Evolutionary conservation across 345 rosid genomes (phyloP).

Genomic region (Pistacia atlantica): DNA sequence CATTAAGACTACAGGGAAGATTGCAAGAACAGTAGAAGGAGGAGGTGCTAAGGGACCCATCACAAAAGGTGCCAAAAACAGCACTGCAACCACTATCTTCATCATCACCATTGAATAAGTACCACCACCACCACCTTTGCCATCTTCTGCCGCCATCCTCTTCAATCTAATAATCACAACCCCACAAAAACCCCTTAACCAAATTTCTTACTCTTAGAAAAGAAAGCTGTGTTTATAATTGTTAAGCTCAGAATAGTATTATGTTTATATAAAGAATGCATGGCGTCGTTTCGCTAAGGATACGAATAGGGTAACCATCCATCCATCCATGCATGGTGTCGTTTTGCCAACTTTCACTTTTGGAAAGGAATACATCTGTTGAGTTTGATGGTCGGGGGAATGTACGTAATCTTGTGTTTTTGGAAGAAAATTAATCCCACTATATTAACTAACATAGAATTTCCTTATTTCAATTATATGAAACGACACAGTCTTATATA

Average conservation of each 20-base stretch:
- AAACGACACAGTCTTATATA: no score
- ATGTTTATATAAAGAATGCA: background rate
- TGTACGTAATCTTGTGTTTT: no score
- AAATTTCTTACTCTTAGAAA: no score
- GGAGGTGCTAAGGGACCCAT: constrained; percentile 39
- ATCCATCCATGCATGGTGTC: background rate
- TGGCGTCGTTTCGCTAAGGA: background rate
- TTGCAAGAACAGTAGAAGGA: constrained; percentile 19
- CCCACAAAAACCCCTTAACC: background rate
- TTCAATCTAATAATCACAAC: constrained; percentile 1
- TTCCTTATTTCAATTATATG: no score
- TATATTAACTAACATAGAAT: no score
- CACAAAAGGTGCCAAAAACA: constrained; percentile 28
- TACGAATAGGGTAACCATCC: background rate
- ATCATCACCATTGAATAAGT: constrained; percentile 27
- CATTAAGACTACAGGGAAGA: constrained; percentile 28
- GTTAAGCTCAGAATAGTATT: no score
- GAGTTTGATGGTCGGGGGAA: no score
- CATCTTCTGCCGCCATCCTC: constrained; percentile 24
- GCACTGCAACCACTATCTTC: constrained; percentile 25
- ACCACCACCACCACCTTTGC: constrained; percentile 18
- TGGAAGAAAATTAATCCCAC: no score
- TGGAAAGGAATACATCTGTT: no score
- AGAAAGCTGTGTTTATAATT: no score
- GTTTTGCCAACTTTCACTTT: no score